Percentiles rank a stretch among this genome's conserved stretches.
Evolutionary conservation across 164 flowering plant genomes (phyloP).

Genomic region (Aristolochia contorta): DNA sequence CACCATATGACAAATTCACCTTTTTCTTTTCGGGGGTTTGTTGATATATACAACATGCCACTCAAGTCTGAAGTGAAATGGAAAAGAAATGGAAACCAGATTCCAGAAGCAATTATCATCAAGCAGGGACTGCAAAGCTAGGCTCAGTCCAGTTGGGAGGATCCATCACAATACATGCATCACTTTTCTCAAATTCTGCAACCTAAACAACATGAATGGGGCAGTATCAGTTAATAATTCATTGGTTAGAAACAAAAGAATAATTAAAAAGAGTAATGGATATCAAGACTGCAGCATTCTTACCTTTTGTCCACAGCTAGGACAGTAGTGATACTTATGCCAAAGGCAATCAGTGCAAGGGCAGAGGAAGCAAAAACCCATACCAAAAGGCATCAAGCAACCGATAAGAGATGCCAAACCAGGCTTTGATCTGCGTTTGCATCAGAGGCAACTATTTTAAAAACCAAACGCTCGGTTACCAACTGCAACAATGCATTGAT

Average conservation of each 20-base stretch:
- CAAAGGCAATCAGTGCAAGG: slow-evolving; percentile 95
- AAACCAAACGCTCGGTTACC: not conserved
- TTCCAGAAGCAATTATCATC: slow-evolving; percentile 6
- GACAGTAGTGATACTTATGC: slow-evolving; percentile 92
- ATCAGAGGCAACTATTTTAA: not conserved
- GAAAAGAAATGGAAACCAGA: too few relatives aligned
- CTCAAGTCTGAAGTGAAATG: too few relatives aligned
- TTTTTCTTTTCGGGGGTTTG: too few relatives aligned
- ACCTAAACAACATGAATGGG: slow-evolving; percentile 29
- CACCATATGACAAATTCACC: too few relatives aligned
- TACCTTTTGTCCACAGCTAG: slow-evolving; percentile 74
- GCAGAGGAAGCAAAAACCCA: slow-evolving; percentile 81
- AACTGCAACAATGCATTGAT: not conserved
- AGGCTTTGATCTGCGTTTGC: slow-evolving; percentile 54
- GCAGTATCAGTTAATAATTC: not conserved
- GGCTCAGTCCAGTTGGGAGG: slow-evolving; percentile 65
- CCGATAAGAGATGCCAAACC: slow-evolving; percentile 82
- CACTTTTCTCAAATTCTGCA: slow-evolving; percentile 81
- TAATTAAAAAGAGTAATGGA: not conserved
- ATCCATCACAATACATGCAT: slow-evolving; percentile 66
- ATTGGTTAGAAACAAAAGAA: not conserved
- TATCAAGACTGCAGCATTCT: not conserved
- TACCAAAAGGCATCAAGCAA: slow-evolving; percentile 81
- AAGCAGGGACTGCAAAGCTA: slow-evolving; percentile 81
- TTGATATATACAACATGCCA: too few relatives aligned